Conservation (phyloP, 1,139 yeast genomes). For the Blastobotrys apis region DNA sequence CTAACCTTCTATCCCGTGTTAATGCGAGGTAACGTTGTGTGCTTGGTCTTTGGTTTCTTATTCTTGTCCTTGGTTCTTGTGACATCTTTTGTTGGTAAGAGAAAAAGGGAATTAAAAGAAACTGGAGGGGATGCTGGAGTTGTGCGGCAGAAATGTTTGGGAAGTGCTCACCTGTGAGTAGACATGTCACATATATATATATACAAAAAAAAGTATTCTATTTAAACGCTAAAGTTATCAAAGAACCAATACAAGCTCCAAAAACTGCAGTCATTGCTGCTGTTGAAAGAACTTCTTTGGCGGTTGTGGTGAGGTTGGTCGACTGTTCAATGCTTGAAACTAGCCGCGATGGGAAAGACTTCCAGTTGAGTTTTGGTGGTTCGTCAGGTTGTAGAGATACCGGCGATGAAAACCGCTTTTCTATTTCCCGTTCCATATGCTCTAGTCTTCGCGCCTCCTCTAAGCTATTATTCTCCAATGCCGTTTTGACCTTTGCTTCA, state of each 20-base stretch:
- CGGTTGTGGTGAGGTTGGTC: neutral
- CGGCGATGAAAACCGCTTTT: neutral
- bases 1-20: constrained; percentile 11
- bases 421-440: constrained; percentile 9
- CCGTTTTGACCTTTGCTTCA: constrained; percentile 67
- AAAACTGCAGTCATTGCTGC: constrained; percentile 13
- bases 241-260: constrained; percentile 14
- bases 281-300: constrained; percentile 12
- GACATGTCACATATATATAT: neutral
- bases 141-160: too few species aligned
- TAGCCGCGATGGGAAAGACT: constrained; percentile 7
- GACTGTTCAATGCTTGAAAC: constrained; percentile 10
- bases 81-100: neutral
- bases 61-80: neutral
- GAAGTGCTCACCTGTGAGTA: too few species aligned
- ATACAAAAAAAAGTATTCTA: neutral
- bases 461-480: constrained; percentile 36
- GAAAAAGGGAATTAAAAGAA: too few species aligned
- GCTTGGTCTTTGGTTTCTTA: constrained; percentile 9
- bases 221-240: constrained; percentile 14
- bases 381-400: neutral
- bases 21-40: constrained; percentile 14
- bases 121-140: too few species aligned
- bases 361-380: constrained; percentile 11
- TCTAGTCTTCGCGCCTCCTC: constrained; percentile 11